Conservation (phyloP, 345 rosid species). For the Gossypium rotundifolium region DNA sequence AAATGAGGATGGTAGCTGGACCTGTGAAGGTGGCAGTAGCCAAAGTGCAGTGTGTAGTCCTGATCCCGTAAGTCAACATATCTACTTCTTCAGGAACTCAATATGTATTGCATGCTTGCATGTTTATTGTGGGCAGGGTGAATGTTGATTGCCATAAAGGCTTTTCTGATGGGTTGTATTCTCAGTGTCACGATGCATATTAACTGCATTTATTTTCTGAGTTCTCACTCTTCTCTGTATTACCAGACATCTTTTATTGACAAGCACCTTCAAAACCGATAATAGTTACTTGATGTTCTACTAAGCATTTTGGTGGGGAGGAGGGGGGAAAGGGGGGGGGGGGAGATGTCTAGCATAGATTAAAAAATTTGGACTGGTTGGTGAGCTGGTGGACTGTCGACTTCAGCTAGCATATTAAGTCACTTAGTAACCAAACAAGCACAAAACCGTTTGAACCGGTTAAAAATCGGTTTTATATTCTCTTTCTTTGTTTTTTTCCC, state of each 20-base stretch:
- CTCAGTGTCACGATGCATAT: background rate
- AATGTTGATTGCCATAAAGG: background rate
- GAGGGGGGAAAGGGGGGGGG: background rate
- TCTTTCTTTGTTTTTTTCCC: no score
- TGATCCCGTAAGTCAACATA: conserved; percentile 57
- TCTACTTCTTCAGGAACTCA: conserved; percentile 5
- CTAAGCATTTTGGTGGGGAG: background rate
- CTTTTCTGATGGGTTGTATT: background rate
- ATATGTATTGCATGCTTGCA: background rate
- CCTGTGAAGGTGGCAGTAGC: conserved; percentile 42
- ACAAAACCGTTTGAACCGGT: no score
- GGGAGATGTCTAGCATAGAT: background rate
- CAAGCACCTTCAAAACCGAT: background rate
- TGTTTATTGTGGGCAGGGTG: background rate
- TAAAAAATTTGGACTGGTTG: no score
- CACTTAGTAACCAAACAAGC: no score
- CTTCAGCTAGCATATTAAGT: no score
- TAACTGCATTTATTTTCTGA: background rate
- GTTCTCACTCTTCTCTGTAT: background rate
- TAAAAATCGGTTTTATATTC: no score
- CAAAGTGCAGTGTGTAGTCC: conserved; percentile 40
- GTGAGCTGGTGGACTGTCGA: no score
- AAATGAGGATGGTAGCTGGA: conserved; percentile 71
- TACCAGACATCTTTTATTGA: background rate
- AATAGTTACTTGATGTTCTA: background rate